phyloP scores from a whole-genome alignment of 2,329 filamentous ascomycete species.

The Nemania diffusa region DNA sequence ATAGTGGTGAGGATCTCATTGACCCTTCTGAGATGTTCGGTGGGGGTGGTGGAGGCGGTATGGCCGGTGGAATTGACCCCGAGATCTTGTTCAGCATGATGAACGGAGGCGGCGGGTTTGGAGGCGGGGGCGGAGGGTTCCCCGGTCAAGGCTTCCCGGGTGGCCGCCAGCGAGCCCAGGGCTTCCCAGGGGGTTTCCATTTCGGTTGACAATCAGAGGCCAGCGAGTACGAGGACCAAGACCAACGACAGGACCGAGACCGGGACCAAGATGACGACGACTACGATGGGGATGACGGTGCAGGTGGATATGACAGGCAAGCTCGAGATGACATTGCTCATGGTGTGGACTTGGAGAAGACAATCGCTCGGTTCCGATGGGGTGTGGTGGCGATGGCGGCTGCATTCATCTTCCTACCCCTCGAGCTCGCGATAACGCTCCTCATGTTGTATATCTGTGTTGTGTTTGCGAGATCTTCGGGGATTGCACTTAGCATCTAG shows the following conservation, averaged over 20 bases:
- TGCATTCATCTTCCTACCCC: conserved; percentile 48
- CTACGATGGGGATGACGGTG: conserved; percentile 47
- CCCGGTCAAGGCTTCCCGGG: conserved; percentile 62
- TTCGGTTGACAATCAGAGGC: conserved; percentile 61
- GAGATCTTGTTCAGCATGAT: conserved; percentile 88
- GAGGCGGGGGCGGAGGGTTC: conserved; percentile 59
- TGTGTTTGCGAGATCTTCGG: conserved; percentile 45
- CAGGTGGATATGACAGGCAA: conserved; percentile 31
- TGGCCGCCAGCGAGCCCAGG: conserved; percentile 55
- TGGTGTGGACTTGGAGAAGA: conserved; percentile 38
- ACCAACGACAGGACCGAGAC: too few relatives aligned
- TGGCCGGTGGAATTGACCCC: conserved; percentile 74
- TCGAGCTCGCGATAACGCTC: conserved; percentile 45
- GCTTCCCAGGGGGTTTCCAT: conserved; percentile 65
- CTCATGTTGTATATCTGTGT: conserved; percentile 49
- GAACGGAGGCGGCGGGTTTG: conserved; percentile 70
- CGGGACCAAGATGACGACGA: conserved; percentile 48
- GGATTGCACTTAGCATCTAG: conserved; percentile 44
- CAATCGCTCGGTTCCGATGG: conserved; percentile 46
- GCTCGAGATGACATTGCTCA: conserved; percentile 31
- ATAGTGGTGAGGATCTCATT: conserved; percentile 90
- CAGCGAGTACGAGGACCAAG: conserved; percentile 48
- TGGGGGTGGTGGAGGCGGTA: conserved; percentile 63
- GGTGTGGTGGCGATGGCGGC: conserved; percentile 43
- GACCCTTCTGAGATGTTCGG: conserved; percentile 89